These are phyloP conservation scores for Aureobasidium lini DNA, from an alignment of 2,329 filamentous ascomycete species.

Conservation along the genomic window DNA sequence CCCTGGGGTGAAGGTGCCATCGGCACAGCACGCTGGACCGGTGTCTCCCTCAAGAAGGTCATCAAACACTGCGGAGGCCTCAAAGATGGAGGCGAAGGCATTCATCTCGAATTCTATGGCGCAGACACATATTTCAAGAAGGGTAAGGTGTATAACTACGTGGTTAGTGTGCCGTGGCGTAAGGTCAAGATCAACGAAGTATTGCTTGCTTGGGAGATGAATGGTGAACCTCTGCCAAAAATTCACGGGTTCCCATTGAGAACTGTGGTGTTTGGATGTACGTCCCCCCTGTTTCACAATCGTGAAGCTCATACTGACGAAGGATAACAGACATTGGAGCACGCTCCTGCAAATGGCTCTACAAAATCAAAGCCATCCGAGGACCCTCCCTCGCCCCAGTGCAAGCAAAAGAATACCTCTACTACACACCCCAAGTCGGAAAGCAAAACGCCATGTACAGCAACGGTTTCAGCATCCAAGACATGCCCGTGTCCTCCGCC, in stretches of 20 bases:
- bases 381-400: constrained; percentile 52
- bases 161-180: constrained; percentile 57
- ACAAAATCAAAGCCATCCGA: constrained; percentile 53
- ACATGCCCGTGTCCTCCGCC: constrained; percentile 62
- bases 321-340: constrained; percentile 50
- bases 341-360: constrained; percentile 56
- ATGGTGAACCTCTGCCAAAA: constrained; percentile 53
- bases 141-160: constrained; percentile 57
- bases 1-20: constrained; percentile 59
- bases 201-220: constrained; percentile 65
- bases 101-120: constrained; percentile 60
- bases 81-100: constrained; percentile 38
- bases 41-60: constrained; percentile 60
- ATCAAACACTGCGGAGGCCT: constrained; percentile 64
- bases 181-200: constrained; percentile 64
- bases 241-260: constrained; percentile 61
- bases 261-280: constrained; percentile 45
- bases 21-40: constrained; percentile 55
- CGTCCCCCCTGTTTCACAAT: not conserved
- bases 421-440: constrained; percentile 60
- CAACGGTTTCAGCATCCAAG: constrained; percentile 60
- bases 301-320: constrained; percentile 23
- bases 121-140: constrained; percentile 70
- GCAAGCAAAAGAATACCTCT: constrained; percentile 59
- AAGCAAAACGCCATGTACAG: constrained; percentile 57